Base-by-base conservation (phyloP, 352 stramenopile genomes). In the Phytophthora crassamura region DNA sequence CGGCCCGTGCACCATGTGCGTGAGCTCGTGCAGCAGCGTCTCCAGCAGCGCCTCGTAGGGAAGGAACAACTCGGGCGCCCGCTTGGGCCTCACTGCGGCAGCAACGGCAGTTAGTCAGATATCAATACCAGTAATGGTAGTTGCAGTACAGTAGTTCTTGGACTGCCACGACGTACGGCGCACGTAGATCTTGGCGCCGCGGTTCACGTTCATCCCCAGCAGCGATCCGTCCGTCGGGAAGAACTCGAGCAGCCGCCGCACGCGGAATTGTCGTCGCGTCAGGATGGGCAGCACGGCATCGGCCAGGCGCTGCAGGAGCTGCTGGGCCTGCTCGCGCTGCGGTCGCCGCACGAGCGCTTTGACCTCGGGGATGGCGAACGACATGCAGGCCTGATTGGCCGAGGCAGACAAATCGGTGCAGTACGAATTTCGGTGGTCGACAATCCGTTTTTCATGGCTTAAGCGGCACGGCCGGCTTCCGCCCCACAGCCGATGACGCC, bases 191-290 rank as follows among this genome's bases (percentile, higher is more conserved):
- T 82, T 90, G 39, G 57, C 65, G 30, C 85, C 85, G 6, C 70
- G 68, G 59, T 93, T 93, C 57, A 91, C 80, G 67, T 93, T 93
- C 82, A 93, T 92, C 50, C 85, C 85, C 14, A 92, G 78, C 49
- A 93, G 42, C 1, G 73, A 64, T 18, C 62, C 34, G 53, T 90
- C 69, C 40, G 74, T 83, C n/a, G 83, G 83, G 60, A 88, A 89
- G 47, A 92, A 90, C 67, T 93, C 85, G 38, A 81, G 69, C 47
- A 93, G 65, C 4, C 59, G 55, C 28, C 63, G 69, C 53, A 93
- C 85, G 28, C 65, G 72, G 67, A 88, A 93, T 39, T 65, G 60
- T 16, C 78, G 69, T 34, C 78, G 74, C 4, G 72, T 75, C 33
- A 91, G 54, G 33, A 93, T 84, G 30, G 80, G 81, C 56, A 90